These are phyloP conservation scores for Aspergillus sp. DNA, from an alignment of 2,329 filamentous ascomycete genomes.

Conservation along the genomic window DNA sequence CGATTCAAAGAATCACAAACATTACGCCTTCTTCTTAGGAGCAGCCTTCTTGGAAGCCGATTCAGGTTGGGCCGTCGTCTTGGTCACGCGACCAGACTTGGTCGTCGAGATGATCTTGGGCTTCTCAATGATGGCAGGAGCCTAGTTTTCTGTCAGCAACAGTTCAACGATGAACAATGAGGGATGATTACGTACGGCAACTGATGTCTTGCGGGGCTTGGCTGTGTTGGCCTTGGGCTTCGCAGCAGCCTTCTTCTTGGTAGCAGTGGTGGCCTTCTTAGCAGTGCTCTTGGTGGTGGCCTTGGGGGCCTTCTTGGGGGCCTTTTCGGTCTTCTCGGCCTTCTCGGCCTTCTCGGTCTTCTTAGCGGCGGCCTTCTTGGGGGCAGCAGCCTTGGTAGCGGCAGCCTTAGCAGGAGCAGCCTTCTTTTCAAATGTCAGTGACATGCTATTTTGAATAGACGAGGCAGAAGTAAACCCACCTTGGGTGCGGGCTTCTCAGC, in stretches of 20 bases:
- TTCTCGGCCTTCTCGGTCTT: too few relatives aligned
- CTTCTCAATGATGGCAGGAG: slow-evolving; percentile 62
- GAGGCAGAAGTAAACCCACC: slow-evolving; percentile 2
- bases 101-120: slow-evolving; percentile 68
- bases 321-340: slow-evolving; percentile 20
- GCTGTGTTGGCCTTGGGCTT: slow-evolving; percentile 48
- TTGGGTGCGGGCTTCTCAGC: slow-evolving; percentile 39
- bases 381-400: slow-evolving; percentile 13
- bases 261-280: slow-evolving; percentile 35
- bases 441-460: background rate
- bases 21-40: slow-evolving; percentile 22
- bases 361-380: slow-evolving; percentile 12
- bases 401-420: slow-evolving; percentile 12
- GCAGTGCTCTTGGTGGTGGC: slow-evolving; percentile 44
- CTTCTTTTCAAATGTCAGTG: slow-evolving; percentile 9
- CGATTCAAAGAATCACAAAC: slow-evolving; percentile 9
- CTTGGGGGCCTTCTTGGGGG: slow-evolving; percentile 10
- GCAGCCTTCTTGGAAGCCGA: slow-evolving; percentile 11
- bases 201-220: slow-evolving; percentile 49
- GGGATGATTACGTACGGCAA: slow-evolving; percentile 25
- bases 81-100: slow-evolving; percentile 78
- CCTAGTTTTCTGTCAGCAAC: slow-evolving; percentile 37
- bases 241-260: slow-evolving; percentile 47
- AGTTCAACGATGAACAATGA: background rate
- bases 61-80: slow-evolving; percentile 49